Percentiles rank a stretch among this genome's conserved stretches.
Conservation (phyloP, 23 red algal species). For the Gracilaria domingensis region DNA sequence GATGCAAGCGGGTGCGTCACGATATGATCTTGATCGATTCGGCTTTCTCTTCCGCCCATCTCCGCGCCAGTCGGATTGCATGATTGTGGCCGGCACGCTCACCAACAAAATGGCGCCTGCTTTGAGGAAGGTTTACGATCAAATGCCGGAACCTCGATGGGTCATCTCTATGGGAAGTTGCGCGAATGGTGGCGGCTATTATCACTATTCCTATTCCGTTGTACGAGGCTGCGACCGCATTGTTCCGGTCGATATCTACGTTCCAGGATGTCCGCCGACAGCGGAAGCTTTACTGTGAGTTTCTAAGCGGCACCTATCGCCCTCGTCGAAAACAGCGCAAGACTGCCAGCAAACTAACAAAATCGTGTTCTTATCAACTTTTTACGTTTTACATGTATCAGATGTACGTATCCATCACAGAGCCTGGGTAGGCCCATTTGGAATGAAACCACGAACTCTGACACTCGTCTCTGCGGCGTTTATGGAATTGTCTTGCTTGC, state of each 20-base stretch:
- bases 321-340: not conserved
- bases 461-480: not conserved
- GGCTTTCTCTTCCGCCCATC: conserved; percentile 99
- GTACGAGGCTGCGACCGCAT: conserved; percentile 99
- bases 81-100: conserved; percentile 99
- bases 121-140: conserved; percentile 99
- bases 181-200: conserved; percentile 99
- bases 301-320: not conserved
- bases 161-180: conserved; percentile 99
- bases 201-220: conserved; percentile 99
- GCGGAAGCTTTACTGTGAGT: conserved; percentile 86
- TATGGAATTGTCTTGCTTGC: not conserved
- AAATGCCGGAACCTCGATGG: conserved; percentile 99
- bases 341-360: not conserved
- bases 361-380: not conserved
- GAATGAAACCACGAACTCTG: not conserved
- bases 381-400: not conserved
- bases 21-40: conserved; percentile 99
- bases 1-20: conserved; percentile 98
- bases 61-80: conserved; percentile 98
- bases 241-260: conserved; percentile 99
- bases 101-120: conserved; percentile 99
- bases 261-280: conserved; percentile 98
- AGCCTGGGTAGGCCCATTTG: too few species aligned
- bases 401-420: not conserved